Evolutionary conservation across 139 green algal species (phyloP).

Genomic region (Coelastrella sp.): DNA sequence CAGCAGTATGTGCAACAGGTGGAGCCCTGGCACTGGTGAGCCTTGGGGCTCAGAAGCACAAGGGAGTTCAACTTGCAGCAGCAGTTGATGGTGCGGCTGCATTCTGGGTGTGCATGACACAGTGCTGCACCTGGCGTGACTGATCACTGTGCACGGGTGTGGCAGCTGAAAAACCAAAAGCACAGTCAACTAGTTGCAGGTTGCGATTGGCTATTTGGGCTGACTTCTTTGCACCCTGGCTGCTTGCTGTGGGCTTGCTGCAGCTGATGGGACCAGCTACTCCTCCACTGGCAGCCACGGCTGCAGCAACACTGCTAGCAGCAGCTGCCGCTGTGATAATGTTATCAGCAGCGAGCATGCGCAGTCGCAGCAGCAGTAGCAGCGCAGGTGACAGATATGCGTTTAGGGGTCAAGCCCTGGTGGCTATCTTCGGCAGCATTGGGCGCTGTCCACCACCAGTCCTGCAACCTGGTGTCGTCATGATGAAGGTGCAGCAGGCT

Average conservation of each 20-base stretch:
- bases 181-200: too few relatives aligned
- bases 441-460: neutral
- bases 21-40: slow-evolving; percentile 29
- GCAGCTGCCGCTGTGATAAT: neutral
- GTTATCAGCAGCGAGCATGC: neutral
- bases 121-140: neutral
- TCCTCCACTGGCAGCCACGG: neutral
- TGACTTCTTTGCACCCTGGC: neutral
- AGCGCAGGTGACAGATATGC: neutral
- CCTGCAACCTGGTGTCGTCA: neutral
- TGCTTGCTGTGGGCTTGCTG: neutral
- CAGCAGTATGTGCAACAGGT: slow-evolving; percentile 26
- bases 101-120: neutral
- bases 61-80: neutral
- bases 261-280: neutral
- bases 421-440: neutral
- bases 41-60: neutral
- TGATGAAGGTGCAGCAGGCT: slow-evolving; percentile 10
- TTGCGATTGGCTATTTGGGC: too few relatives aligned
- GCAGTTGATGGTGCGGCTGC: neutral
- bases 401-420: too few relatives aligned
- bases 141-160: neutral
- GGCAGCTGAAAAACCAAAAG: too few relatives aligned
- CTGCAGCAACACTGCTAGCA: slow-evolving; percentile 15
- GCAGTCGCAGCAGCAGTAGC: slow-evolving; percentile 32